Conservation (phyloP, 371 early-diverging fungal species). For the Encephalitozoon intestinalis region DNA sequence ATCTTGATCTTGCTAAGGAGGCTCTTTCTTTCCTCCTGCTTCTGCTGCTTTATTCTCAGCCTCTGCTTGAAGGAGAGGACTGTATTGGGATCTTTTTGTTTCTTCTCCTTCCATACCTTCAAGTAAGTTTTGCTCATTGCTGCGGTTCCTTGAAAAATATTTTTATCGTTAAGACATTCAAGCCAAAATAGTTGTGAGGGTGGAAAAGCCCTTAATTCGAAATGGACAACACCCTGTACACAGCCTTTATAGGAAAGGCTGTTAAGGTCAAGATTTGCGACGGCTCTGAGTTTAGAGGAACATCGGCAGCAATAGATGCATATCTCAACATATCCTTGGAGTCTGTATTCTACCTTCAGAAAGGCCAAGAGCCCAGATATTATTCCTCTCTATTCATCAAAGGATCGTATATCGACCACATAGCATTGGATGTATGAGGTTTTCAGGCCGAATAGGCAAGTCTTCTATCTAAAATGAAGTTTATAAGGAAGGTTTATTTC, state of each 20-base stretch:
- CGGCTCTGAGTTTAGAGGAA: neutral
- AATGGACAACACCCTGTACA: neutral
- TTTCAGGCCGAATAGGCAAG: neutral
- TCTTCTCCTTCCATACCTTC: slow-evolving; percentile 1
- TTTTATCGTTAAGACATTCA: neutral
- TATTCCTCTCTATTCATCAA: slow-evolving; percentile 7
- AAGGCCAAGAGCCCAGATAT: neutral
- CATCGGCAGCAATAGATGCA: neutral
- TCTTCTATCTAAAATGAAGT: neutral
- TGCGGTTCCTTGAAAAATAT: slow-evolving; percentile 8
- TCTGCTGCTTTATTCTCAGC: slow-evolving; percentile 12
- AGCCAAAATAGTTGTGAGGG: neutral
- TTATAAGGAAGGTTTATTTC: neutral
- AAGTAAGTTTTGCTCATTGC: slow-evolving; percentile 4
- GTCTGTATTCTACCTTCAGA: neutral
- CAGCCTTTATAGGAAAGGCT: neutral
- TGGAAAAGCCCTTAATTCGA: neutral
- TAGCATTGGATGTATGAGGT: neutral
- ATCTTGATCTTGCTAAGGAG: slow-evolving; percentile 1
- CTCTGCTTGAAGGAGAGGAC: slow-evolving; percentile 4
- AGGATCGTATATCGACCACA: neutral
- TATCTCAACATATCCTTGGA: slow-evolving; percentile 11
- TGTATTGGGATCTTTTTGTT: neutral
- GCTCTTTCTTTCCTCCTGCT: neutral
- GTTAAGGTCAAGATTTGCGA: slow-evolving; percentile 3